Evolutionary conservation across 306 rosid genomes (phyloP).

Genomic region (Vicia villosa): DNA sequence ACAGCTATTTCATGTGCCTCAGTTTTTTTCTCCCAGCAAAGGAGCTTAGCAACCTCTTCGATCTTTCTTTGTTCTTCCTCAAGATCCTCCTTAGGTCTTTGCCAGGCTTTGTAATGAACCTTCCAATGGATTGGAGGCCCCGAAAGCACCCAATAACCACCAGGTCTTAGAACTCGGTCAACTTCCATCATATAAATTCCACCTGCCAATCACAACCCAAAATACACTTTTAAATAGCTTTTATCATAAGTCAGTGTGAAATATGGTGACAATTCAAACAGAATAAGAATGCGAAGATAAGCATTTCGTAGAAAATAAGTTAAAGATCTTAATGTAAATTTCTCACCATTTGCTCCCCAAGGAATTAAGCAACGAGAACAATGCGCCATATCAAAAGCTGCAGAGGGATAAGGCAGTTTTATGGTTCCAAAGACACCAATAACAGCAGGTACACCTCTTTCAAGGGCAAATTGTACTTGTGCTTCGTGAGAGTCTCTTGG

Average conservation of each 20-base stretch:
- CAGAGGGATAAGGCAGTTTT: constrained; percentile 86
- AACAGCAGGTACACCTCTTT: constrained; percentile 93
- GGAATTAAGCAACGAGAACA: constrained; percentile 98
- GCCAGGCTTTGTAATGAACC: constrained; percentile 80
- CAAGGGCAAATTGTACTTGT: constrained; percentile 97
- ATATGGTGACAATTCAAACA: constrained; percentile 28
- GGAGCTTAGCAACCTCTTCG: constrained; percentile 81
- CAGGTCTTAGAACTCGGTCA: constrained; percentile 96
- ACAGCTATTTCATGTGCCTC: constrained; percentile 84
- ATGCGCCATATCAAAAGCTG: constrained; percentile 98
- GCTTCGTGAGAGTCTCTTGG: constrained; percentile 98
- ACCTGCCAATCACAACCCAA: constrained; percentile 50
- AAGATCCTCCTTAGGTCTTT: constrained; percentile 83
- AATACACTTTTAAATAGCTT: constrained; percentile 25
- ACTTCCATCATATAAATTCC: constrained; percentile 92
- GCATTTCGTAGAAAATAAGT: constrained; percentile 1
- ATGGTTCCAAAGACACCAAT: constrained; percentile 91
- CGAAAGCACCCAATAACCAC: constrained; percentile 97
- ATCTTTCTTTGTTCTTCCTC: constrained; percentile 80
- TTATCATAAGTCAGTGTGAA: constrained; percentile 17
- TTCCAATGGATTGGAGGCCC: constrained; percentile 98
- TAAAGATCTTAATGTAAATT: constrained; percentile 6
- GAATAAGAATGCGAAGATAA: constrained; percentile 18
- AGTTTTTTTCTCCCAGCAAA: constrained; percentile 94
- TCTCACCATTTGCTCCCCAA: constrained; percentile 89